These are phyloP conservation scores for Dendrobium chrysotoxum DNA, from an alignment of 106 monocot genomes.

Conservation along the genomic window DNA sequence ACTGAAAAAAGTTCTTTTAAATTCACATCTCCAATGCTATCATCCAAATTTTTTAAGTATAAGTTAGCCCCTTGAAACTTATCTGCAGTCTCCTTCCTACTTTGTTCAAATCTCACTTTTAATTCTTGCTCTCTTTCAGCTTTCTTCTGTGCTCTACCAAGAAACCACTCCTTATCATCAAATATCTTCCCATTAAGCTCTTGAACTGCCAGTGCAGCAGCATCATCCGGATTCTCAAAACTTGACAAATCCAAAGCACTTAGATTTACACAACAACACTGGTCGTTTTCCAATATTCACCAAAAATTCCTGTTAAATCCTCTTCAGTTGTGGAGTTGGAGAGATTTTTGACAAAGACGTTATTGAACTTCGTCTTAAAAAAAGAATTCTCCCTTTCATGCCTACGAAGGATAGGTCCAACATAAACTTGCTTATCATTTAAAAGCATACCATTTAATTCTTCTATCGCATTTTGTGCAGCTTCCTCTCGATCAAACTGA, in stretches of 20 bases:
- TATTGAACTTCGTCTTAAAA: conserved; percentile 26
- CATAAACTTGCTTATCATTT: conserved; percentile 59
- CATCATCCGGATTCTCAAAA: conserved; percentile 28
- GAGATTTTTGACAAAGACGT: conserved; percentile 63
- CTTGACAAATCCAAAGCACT: conserved; percentile 38
- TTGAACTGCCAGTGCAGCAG: conserved; percentile 20
- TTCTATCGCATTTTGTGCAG: conserved; percentile 45
- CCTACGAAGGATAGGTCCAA: conserved; percentile 57
- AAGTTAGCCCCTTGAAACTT: conserved; percentile 25
- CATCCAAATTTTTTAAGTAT: conserved; percentile 27
- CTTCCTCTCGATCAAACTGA: conserved; percentile 52
- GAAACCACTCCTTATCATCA: conserved; percentile 32
- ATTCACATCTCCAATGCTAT: conserved; percentile 21
- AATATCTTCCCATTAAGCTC: conserved; percentile 33
- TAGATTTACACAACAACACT: conserved; percentile 39
- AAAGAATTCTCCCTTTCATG: conserved; percentile 50
- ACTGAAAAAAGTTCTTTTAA: conserved; percentile 19
- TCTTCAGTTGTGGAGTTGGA: conserved; percentile 41
- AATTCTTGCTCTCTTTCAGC: conserved; percentile 22
- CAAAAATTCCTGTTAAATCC: conserved; percentile 35
- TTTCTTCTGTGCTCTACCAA: conserved; percentile 30
- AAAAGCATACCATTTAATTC: conserved; percentile 62
- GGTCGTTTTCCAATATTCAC: conserved; percentile 38
- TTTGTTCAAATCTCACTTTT: conserved; percentile 29
- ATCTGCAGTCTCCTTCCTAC: conserved; percentile 16